phyloP scores from a whole-genome alignment of 75 land plant genomes.

The Selaginella moellendorffii region DNA sequence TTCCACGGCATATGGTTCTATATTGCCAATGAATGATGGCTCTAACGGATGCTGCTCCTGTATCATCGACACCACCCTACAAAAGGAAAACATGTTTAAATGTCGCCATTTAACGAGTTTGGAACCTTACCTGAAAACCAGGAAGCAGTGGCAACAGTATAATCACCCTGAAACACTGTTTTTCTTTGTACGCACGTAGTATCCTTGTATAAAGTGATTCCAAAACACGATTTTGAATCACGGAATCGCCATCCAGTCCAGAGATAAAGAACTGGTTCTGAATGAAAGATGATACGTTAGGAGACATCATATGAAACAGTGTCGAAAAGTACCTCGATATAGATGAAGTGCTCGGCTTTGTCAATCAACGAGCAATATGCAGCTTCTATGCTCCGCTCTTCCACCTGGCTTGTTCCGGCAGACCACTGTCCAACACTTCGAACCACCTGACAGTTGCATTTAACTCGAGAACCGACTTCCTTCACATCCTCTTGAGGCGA shows the following conservation, averaged over 20 bases:
- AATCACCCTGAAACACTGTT: conserved; percentile 69
- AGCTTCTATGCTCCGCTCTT: conserved; percentile 76
- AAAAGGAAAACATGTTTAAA: neutral
- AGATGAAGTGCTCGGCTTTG: conserved; percentile 80
- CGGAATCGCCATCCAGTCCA: conserved; percentile 77
- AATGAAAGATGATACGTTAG: conserved; percentile 16
- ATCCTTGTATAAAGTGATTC: conserved; percentile 74
- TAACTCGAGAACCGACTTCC: neutral
- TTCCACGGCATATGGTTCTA: conserved; percentile 81
- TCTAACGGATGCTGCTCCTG: conserved; percentile 94
- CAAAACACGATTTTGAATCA: conserved; percentile 65
- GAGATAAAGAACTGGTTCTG: conserved; percentile 99
- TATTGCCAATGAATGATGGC: conserved; percentile 99
- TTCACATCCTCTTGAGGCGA: no score
- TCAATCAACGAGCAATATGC: conserved; percentile 91
- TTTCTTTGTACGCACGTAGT: conserved; percentile 66
- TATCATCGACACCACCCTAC: conserved; percentile 91
- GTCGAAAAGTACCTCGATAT: conserved; percentile 63
- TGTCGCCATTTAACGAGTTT: neutral
- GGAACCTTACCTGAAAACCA: conserved; percentile 62
- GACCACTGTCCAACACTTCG: conserved; percentile 99
- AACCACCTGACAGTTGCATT: conserved; percentile 35
- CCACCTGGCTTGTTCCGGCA: conserved; percentile 89
- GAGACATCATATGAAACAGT: neutral
- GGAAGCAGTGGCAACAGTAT: conserved; percentile 84